phyloP scores from a whole-genome alignment of 202 grass and related monocot genomes.

The Setaria italica region DNA sequence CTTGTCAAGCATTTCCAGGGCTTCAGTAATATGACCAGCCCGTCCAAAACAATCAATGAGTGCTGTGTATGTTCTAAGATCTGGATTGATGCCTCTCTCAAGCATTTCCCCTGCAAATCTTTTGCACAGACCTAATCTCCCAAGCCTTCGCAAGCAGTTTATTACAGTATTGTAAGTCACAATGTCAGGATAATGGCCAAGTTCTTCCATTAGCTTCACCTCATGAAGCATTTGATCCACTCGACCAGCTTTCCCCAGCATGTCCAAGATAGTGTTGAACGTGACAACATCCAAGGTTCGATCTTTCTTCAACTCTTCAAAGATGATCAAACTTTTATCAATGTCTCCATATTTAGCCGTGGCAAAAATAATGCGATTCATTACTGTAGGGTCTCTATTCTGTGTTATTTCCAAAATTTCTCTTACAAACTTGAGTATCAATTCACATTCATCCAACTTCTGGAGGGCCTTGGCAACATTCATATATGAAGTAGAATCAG shows the following conservation, averaged over 20 bases:
- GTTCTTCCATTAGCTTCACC: slow-evolving; percentile 66
- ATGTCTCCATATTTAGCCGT: slow-evolving; percentile 55
- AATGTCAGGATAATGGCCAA: slow-evolving; percentile 68
- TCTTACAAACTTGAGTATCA: slow-evolving; percentile 69
- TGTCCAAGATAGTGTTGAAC: slow-evolving; percentile 78
- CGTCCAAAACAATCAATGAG: slow-evolving; percentile 76
- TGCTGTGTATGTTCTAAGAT: slow-evolving; percentile 79
- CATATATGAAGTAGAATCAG: slow-evolving; percentile 70
- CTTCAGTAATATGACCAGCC: slow-evolving; percentile 66
- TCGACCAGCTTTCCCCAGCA: slow-evolving; percentile 73
- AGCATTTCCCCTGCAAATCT: slow-evolving; percentile 66
- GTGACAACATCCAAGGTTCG: slow-evolving; percentile 63
- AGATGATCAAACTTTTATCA: slow-evolving; percentile 77
- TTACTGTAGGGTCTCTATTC: slow-evolving; percentile 64
- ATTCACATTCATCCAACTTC: slow-evolving; percentile 55
- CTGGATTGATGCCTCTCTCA: slow-evolving; percentile 63
- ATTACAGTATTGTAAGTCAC: slow-evolving; percentile 91
- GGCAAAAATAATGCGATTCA: slow-evolving; percentile 69
- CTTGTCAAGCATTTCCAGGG: slow-evolving; percentile 60
- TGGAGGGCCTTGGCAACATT: slow-evolving; percentile 73
- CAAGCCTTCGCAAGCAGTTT: slow-evolving; percentile 73
- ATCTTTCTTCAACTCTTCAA: slow-evolving; percentile 73
- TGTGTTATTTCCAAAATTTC: slow-evolving; percentile 68
- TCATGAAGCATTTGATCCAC: slow-evolving; percentile 74
- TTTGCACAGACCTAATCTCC: slow-evolving; percentile 70